Base-by-base conservation (phyloP, 495 filamentous ascomycete genomes). In the Pyrenula aspistea region DNA sequence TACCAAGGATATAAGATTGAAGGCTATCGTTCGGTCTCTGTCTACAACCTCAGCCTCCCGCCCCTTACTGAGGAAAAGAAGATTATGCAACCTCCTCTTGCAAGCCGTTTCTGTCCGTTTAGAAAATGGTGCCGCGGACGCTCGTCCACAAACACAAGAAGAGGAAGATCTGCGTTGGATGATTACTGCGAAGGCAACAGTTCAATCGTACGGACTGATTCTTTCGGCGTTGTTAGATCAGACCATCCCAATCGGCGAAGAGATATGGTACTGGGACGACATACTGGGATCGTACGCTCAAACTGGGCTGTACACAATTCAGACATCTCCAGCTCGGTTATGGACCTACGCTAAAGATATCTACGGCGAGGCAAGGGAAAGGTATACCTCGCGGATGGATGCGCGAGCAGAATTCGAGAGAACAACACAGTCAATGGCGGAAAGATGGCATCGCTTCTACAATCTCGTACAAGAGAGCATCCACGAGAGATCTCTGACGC, bases 261-360 rank as follows among this genome's bases (percentile, higher is more conserved):
- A 96, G 63, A 85, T 94, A 42, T 86, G 82, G 71, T 97, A 97
- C 64, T 98, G 93, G 93, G 87, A 95, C 58, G 83, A 90, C 55
- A 77, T 95, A 1, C 68, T 93, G 49, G 77, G 80, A 0, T 91
- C 88, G 12, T 79, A 84, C 42, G 74, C 80, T 55, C 83, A 83
- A 60, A 87, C 83, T 54, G 82, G 80, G 21, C 59, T 95, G 1
- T 95, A 95, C 65, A 82, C 85, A 0, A 67, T 93, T 8, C 93
- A 98, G 64, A 94, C 84, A 1, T 86, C 83, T 1, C 93, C 93
- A 0, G 61, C 80, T 10, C 77, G 85, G 24, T 62, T 93, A 22
- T 91, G 83, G 79, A 65, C 68, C 2, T 88, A 81, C 80, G 66
- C 76, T 2, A 80, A 71, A 61, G 81, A 83, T 24, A 74, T 88